These are phyloP conservation scores for Rostrohypoxylon terebratum DNA, from an alignment of 495 filamentous ascomycete species.

Conservation along the genomic window DNA sequence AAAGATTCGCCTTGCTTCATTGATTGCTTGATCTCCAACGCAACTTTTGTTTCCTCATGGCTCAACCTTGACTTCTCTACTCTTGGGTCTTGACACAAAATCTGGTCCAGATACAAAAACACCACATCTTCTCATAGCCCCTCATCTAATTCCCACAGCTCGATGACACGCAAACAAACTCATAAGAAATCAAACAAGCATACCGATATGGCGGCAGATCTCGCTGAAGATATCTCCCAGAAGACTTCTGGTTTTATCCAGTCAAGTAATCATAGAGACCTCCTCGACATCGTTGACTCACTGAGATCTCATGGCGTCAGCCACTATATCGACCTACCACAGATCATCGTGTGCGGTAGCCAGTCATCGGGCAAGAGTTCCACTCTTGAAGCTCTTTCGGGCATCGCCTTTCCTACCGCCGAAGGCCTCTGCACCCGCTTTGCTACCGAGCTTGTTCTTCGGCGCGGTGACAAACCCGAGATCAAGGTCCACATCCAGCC, in stretches of 20 bases:
- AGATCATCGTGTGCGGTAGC: constrained; percentile 75
- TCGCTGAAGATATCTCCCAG: constrained; percentile 37
- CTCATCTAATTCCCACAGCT: not conserved
- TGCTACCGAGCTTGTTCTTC: constrained; percentile 68
- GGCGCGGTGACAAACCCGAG: constrained; percentile 50
- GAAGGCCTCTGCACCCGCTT: constrained; percentile 68
- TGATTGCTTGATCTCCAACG: no score
- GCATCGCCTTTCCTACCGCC: constrained; percentile 67
- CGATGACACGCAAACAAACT: constrained; percentile 27
- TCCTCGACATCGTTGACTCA: constrained; percentile 68
- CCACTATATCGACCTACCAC: constrained; percentile 67
- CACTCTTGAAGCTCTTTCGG: constrained; percentile 73
- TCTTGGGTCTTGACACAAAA: not conserved
- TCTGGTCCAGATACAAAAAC: not conserved
- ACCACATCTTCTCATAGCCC: not conserved
- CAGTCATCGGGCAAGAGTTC: constrained; percentile 74
- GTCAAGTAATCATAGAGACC: constrained; percentile 39
- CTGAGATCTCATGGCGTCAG: constrained; percentile 69
- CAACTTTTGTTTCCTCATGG: no score
- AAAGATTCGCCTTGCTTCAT: no score
- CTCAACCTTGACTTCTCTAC: not conserved
- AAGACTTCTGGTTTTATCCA: constrained; percentile 39
- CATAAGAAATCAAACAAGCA: constrained; percentile 13
- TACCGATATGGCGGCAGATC: constrained; percentile 29
- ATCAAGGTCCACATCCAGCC: constrained; percentile 57